These are phyloP conservation scores for Carex littledalei DNA, from an alignment of 176 grass and related monocot species.

Conservation along the genomic window DNA sequence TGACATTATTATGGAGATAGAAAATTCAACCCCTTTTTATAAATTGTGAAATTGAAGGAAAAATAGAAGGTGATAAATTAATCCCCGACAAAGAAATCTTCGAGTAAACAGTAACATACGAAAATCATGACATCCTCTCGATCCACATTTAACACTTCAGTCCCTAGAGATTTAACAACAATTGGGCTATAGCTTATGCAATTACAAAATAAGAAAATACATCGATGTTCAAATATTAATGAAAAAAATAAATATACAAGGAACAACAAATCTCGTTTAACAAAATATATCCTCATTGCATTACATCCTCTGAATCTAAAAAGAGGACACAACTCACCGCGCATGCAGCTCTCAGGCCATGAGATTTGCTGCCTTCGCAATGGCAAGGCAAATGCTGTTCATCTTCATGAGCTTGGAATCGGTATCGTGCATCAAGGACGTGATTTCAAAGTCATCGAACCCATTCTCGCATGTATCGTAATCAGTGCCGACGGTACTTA, in stretches of 20 bases:
- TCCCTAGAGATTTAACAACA: neutral
- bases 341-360: neutral
- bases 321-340: neutral
- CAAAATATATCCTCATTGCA: neutral
- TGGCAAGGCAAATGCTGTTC: constrained; percentile 22
- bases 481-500: constrained; percentile 11
- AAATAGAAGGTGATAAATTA: neutral
- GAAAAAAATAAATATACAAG: neutral
- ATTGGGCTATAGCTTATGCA: neutral
- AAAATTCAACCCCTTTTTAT: too few relatives aligned
- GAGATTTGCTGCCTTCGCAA: constrained; percentile 12
- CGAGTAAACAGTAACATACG: neutral
- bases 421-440: neutral
- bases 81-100: neutral
- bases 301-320: constrained; percentile 17
- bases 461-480: constrained; percentile 28
- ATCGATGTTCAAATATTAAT: neutral
- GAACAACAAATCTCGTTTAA: neutral
- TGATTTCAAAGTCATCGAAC: constrained; percentile 10
- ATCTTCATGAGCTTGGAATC: constrained; percentile 24
- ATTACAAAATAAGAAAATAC: constrained; percentile 11
- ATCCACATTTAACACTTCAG: neutral
- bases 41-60: too few relatives aligned
- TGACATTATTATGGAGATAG: too few relatives aligned
- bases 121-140: neutral